A percentile compares a stretch with the other conserved stretches of the same genome.
These are phyloP conservation scores for Evernia prunastri DNA, from an alignment of 495 filamentous ascomycete species.

Conservation along the genomic window DNA sequence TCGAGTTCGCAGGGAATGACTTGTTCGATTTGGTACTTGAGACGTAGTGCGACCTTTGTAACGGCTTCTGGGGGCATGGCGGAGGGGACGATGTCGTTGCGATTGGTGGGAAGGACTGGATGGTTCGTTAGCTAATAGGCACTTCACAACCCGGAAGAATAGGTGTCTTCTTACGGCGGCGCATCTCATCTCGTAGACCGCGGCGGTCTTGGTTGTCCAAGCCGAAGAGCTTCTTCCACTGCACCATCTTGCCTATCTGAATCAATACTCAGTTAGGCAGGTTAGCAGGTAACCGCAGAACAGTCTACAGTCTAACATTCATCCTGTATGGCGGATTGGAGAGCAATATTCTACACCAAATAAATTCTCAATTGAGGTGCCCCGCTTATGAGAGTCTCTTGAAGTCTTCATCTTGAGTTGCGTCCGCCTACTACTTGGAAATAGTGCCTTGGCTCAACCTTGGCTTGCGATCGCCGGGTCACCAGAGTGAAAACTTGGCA, in stretches of 20 bases:
- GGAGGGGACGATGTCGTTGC: constrained; percentile 46
- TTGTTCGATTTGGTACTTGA: constrained; percentile 87
- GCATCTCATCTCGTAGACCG: constrained; percentile 34
- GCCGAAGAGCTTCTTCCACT: constrained; percentile 36
- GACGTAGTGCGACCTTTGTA: constrained; percentile 76
- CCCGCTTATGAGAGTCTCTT: neutral
- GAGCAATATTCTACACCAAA: too few species aligned
- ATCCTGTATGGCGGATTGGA: too few species aligned
- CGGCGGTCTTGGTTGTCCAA: constrained; percentile 31
- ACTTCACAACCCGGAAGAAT: neutral
- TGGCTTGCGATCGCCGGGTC: constrained; percentile 11
- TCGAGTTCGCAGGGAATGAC: constrained; percentile 84
- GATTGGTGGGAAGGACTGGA: constrained; percentile 57
- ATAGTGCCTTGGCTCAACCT: constrained; percentile 14
- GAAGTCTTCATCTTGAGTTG: neutral
- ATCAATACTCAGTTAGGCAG: neutral
- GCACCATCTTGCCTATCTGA: constrained; percentile 29
- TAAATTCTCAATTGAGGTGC: neutral
- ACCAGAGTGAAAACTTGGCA: neutral
- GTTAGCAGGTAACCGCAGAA: neutral
- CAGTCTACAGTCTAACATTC: too few species aligned
- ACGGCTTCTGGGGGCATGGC: constrained; percentile 65
- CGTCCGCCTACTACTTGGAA: constrained; percentile 2
- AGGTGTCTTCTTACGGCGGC: constrained; percentile 27
- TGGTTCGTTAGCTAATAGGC: constrained; percentile 33